Conservation (phyloP, 495 filamentous ascomycete species). For the Amorphotheca resinae region DNA sequence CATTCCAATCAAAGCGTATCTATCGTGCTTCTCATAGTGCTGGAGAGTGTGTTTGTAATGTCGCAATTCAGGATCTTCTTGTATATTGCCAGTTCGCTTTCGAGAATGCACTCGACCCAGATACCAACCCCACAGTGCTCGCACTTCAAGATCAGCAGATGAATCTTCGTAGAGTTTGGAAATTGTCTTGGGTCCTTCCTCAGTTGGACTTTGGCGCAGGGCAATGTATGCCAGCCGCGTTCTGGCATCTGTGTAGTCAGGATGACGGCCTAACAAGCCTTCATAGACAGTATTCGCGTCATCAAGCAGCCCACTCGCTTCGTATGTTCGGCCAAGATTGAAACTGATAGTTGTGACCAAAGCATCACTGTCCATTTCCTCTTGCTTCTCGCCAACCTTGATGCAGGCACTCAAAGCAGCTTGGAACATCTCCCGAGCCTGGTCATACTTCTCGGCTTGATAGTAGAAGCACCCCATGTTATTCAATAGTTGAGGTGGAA, state of each 20-base stretch:
- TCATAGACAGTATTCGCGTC: slow-evolving; percentile 83
- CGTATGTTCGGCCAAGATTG: slow-evolving; percentile 93
- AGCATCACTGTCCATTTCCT: slow-evolving; percentile 68
- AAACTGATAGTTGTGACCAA: slow-evolving; percentile 89
- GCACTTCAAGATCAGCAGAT: slow-evolving; percentile 74
- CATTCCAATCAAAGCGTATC: slow-evolving; percentile 90
- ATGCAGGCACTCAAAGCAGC: slow-evolving; percentile 77
- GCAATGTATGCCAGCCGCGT: slow-evolving; percentile 82
- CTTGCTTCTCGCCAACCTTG: slow-evolving; percentile 53
- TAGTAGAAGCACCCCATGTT: slow-evolving; percentile 95
- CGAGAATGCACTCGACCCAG: slow-evolving; percentile 62
- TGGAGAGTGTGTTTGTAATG: slow-evolving; percentile 95
- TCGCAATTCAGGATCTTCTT: slow-evolving; percentile 80
- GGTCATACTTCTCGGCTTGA: slow-evolving; percentile 66
- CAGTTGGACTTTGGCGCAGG: slow-evolving; percentile 66
- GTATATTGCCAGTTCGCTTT: slow-evolving; percentile 64
- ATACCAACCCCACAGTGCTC: slow-evolving; percentile 90
- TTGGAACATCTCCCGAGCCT: slow-evolving; percentile 80
- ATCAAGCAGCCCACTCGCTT: slow-evolving; percentile 66
- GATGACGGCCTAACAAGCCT: slow-evolving; percentile 65
- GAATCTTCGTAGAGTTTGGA: slow-evolving; percentile 69
- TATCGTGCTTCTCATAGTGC: slow-evolving; percentile 89
- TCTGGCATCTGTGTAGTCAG: slow-evolving; percentile 82
- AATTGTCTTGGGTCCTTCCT: slow-evolving; percentile 77
- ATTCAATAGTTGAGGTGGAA: slow-evolving; percentile 86